A percentile compares a stretch with the other conserved stretches of the same genome.
These are phyloP conservation scores for Mycena rebaudengoi DNA, from an alignment of 768 basidiomycete genomes.

Conservation along the genomic window DNA sequence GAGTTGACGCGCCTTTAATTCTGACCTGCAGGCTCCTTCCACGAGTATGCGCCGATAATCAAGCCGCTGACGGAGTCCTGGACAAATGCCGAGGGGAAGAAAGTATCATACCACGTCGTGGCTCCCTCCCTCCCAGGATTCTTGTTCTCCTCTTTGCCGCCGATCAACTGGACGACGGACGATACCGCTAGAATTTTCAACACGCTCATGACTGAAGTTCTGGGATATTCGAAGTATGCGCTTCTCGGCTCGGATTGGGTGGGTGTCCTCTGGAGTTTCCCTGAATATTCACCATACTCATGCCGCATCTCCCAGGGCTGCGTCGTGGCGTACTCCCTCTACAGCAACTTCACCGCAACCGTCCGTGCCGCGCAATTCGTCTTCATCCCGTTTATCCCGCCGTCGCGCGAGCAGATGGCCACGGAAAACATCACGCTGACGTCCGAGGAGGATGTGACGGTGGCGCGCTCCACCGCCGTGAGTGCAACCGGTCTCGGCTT, in stretches of 20 bases:
- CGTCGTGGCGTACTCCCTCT: constrained; percentile 6
- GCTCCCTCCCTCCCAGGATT: constrained; percentile 25
- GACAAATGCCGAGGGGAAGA: not conserved
- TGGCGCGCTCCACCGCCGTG: not conserved
- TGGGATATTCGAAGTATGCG: constrained; percentile 32
- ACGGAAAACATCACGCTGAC: not conserved
- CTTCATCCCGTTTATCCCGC: constrained; percentile 19
- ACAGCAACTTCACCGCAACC: constrained; percentile 7
- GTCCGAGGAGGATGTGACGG: not conserved
- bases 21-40: constrained; percentile 3
- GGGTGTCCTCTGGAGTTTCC: constrained; percentile 1
- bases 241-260: constrained; percentile 34
- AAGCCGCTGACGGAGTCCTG: constrained; percentile 3
- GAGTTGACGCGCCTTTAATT: not conserved
- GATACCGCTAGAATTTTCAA: constrained; percentile 36
- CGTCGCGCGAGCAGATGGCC: constrained; percentile 3
- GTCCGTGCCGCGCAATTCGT: constrained; percentile 18
- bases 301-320: not conserved
- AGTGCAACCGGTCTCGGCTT: not conserved
- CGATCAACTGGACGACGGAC: constrained; percentile 24
- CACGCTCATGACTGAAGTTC: constrained; percentile 33
- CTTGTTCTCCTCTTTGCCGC: constrained; percentile 21
- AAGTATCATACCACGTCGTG: constrained; percentile 2
- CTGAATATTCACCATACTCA: not conserved
- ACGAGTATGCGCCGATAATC: constrained; percentile 7